A percentile compares a stretch with the other conserved stretches of the same genome.
Evolutionary conservation across 257 asterid genomes (phyloP).

Genomic region (Nicotiana paniculata): DNA sequence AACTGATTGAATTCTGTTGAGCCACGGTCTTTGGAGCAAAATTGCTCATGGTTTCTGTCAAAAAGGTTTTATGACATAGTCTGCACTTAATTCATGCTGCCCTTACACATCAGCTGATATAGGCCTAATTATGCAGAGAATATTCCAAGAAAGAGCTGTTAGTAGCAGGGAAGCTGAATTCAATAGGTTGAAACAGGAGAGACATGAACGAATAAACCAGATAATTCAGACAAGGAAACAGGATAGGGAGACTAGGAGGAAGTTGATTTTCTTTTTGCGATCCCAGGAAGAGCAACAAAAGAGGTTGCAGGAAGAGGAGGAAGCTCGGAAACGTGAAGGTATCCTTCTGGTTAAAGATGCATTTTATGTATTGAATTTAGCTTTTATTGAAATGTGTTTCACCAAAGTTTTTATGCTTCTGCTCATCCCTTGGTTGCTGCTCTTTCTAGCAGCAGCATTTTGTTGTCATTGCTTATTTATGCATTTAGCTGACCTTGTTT

Average conservation of each 20-base stretch:
- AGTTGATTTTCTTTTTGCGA: conserved; percentile 49
- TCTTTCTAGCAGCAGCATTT: not conserved
- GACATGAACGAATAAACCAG: conserved; percentile 39
- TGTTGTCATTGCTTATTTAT: not conserved
- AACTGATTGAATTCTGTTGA: not conserved
- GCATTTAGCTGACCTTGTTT: not conserved
- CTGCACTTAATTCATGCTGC: not conserved
- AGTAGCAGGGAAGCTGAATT: conserved; percentile 36
- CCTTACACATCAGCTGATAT: not conserved
- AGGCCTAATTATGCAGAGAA: conserved; percentile 22
- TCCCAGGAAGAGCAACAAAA: conserved; percentile 61
- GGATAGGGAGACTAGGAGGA: conserved; percentile 66
- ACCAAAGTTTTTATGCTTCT: not conserved
- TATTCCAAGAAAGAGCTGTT: conserved; percentile 33
- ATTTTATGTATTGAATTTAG: not conserved
- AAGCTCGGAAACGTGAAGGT: conserved; percentile 78
- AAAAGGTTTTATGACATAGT: not conserved
- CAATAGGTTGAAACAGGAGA: conserved; percentile 37
- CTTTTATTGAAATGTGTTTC: not conserved
- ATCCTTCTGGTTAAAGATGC: conserved; percentile 3
- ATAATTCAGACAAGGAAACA: conserved; percentile 45
- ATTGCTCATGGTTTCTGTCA: not conserved
- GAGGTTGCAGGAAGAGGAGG: conserved; percentile 77
- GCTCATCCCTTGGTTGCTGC: not conserved
- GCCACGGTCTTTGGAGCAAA: not conserved